Conservation (phyloP, 208 protist genomes). For the Crithidia sp. region DNA sequence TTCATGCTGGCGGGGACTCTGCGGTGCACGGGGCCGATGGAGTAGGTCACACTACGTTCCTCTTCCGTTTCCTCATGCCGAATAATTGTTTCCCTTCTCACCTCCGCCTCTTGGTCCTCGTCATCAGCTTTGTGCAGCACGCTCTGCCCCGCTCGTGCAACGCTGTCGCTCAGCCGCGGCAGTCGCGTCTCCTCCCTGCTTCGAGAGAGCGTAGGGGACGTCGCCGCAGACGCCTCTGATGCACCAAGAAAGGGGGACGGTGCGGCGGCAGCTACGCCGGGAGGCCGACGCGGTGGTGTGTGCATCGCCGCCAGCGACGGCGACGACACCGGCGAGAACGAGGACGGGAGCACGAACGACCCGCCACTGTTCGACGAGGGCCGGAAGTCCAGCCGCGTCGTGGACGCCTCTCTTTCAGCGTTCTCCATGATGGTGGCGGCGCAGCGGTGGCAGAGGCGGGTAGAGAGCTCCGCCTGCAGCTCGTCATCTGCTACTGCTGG, state of each 20-base stretch:
- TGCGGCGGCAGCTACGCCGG: no score
- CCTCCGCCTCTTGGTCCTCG: no score
- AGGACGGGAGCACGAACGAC: neutral
- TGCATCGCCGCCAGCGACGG: neutral
- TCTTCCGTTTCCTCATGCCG: constrained; percentile 26
- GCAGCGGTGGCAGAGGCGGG: constrained; percentile 45
- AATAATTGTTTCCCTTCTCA: no score
- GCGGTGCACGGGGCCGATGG: constrained; percentile 20
- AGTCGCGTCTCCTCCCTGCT: neutral
- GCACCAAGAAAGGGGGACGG: neutral
- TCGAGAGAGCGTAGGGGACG: neutral
- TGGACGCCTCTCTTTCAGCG: constrained; percentile 16
- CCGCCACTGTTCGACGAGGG: constrained; percentile 7
- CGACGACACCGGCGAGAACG: neutral
- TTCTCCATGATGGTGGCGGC: constrained; percentile 33
- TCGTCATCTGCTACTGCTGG: constrained; percentile 1
- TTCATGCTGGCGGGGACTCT: constrained; percentile 12
- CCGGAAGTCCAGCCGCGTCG: constrained; percentile 18
- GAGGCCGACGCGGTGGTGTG: neutral
- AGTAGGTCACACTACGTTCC: constrained; percentile 35
- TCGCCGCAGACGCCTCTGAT: neutral
- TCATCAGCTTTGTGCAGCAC: neutral
- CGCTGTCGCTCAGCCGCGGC: neutral
- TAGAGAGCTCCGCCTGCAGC: constrained; percentile 17
- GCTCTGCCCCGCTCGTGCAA: neutral